These are phyloP conservation scores for bread wheat (Triticum aestivum) DNA, from an alignment of 176 grass and related monocot species.

Conservation along the genomic window DNA sequence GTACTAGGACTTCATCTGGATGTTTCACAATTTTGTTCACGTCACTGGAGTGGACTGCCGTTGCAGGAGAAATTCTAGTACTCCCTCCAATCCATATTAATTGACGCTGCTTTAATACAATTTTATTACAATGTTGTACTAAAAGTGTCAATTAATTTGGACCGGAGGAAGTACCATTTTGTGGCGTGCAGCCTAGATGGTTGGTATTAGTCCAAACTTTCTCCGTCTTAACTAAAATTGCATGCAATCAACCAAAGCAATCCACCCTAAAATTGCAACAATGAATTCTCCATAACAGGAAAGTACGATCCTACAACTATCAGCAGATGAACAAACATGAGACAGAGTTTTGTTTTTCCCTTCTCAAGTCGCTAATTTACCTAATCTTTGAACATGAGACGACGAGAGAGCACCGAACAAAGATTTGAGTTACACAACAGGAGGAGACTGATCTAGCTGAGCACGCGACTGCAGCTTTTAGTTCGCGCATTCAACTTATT, in stretches of 20 bases:
- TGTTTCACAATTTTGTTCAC: too few species aligned
- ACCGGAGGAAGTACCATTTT: too few species aligned
- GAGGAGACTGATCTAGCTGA: neutral
- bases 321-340: neutral
- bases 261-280: neutral
- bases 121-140: too few species aligned
- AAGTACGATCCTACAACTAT: neutral
- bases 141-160: too few species aligned
- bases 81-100: too few species aligned
- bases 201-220: too few species aligned
- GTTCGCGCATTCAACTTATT: slow-evolving; percentile 3
- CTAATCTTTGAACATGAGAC: neutral
- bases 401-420: neutral
- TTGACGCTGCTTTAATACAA: too few species aligned
- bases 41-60: too few species aligned
- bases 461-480: neutral
- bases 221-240: neutral
- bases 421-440: slow-evolving; percentile 16
- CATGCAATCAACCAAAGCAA: neutral
- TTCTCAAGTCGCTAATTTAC: neutral
- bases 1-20: neutral
- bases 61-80: too few species aligned
- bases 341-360: neutral
- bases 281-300: neutral
- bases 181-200: too few species aligned